Conservation (phyloP, 2,329 filamentous ascomycete species). For the Penicillium rolfsii region DNA sequence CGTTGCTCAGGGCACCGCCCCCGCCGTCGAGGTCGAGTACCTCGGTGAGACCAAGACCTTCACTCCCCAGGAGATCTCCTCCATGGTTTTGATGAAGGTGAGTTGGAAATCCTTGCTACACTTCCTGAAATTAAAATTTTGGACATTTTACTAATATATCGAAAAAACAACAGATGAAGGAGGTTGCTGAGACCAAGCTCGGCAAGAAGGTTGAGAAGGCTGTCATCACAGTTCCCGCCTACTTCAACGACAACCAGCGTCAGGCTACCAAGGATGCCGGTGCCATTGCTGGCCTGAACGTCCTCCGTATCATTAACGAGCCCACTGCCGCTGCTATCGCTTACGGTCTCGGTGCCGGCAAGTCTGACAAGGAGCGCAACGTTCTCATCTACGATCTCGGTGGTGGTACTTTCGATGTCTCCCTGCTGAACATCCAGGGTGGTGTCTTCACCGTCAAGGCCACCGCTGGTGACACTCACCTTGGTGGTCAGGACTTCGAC, state of each 20-base stretch:
- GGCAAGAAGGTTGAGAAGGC: conserved; percentile 99
- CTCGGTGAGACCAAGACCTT: conserved; percentile 93
- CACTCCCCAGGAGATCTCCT: conserved; percentile 97
- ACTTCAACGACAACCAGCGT: conserved; percentile 99
- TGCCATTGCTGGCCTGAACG: conserved; percentile 95
- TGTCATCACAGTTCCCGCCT: conserved; percentile 97
- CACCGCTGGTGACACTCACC: conserved; percentile 94
- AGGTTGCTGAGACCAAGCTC: conserved; percentile 97
- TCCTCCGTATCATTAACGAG: conserved; percentile 99
- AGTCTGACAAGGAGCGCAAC: conserved; percentile 96
- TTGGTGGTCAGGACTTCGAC: conserved; percentile 96
- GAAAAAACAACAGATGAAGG: conserved; percentile 76
- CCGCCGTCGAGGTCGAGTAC: conserved; percentile 94
- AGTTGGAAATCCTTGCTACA: conserved; percentile 27
- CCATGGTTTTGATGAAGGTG: conserved; percentile 98
- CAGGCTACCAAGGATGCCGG: conserved; percentile 99
- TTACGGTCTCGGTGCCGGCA: conserved; percentile 94
- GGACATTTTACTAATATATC: conserved; percentile 1
- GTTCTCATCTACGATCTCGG: conserved; percentile 99
- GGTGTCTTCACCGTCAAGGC: conserved; percentile 99
- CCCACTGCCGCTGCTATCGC: conserved; percentile 97
- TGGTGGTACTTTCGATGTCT: conserved; percentile 99
- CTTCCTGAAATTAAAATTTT: no score
- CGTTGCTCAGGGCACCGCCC: conserved; percentile 82
- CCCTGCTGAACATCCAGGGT: conserved; percentile 96